phyloP scores from a whole-genome alignment of 345 rosid species.

The Erysimum cheiranthoides region DNA sequence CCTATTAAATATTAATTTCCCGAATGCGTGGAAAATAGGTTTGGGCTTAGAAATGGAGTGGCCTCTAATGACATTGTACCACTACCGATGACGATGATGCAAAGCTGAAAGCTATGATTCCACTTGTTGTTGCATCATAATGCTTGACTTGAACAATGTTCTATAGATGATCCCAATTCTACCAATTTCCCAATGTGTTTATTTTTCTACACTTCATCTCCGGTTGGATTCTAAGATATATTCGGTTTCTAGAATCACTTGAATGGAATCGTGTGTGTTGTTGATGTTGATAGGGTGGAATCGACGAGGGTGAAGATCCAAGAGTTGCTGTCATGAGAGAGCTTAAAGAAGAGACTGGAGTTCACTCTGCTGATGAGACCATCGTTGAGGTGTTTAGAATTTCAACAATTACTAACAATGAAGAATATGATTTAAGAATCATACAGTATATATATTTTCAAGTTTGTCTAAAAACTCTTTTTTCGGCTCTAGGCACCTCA shows the following conservation, averaged over 20 bases:
- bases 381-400: constrained; percentile 72
- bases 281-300: constrained; percentile 68
- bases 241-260: not conserved
- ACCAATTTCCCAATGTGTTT: too few relatives aligned
- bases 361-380: constrained; percentile 77
- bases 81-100: constrained; percentile 23
- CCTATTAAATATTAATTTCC: not conserved
- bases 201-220: not conserved
- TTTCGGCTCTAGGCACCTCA: constrained; percentile 60
- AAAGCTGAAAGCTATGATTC: too few relatives aligned
- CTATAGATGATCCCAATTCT: too few relatives aligned
- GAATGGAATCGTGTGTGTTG: not conserved
- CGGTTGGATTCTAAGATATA: too few relatives aligned
- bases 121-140: too few relatives aligned
- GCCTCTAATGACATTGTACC: constrained; percentile 48
- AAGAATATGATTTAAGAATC: too few relatives aligned
- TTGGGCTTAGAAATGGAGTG: not conserved
- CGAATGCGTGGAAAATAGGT: not conserved
- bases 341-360: constrained; percentile 91
- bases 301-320: constrained; percentile 91
- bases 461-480: too few relatives aligned
- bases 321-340: constrained; percentile 82
- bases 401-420: not conserved
- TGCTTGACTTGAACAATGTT: too few relatives aligned
- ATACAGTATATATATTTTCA: too few relatives aligned